Evolutionary conservation across 1,284 basidiomycete species (phyloP).

Genomic region (Ganoderma sp.): DNA sequence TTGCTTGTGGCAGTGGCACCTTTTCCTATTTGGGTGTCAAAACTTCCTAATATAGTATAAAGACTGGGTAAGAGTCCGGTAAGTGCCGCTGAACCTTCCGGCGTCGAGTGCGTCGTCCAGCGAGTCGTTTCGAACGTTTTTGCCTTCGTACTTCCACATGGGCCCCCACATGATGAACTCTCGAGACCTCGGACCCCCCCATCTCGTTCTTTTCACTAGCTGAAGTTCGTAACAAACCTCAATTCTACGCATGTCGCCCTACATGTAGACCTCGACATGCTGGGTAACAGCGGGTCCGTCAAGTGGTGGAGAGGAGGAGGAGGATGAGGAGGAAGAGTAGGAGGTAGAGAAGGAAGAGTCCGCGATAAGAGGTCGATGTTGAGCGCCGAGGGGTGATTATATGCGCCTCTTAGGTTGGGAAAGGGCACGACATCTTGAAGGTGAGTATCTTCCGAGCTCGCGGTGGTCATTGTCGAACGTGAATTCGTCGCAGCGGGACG

Average conservation of each 20-base stretch:
- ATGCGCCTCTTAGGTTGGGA: neutral
- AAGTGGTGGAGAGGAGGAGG: constrained; percentile 6
- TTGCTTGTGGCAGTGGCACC: neutral
- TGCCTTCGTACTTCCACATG: constrained; percentile 29
- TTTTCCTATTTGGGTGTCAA: neutral
- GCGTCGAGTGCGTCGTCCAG: constrained; percentile 28
- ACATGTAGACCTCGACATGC: too few relatives aligned
- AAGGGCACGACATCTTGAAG: neutral
- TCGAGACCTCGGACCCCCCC: too few relatives aligned
- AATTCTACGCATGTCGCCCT: too few relatives aligned
- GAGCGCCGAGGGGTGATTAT: too few relatives aligned
- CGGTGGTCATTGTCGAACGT: neutral
- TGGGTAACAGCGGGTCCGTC: neutral
- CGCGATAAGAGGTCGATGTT: neutral
- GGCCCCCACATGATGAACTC: too few relatives aligned
- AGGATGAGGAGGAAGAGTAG: neutral
- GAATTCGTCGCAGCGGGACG: constrained; percentile 9
- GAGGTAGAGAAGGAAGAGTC: neutral
- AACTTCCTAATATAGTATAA: constrained; percentile 3
- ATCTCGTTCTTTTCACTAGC: too few relatives aligned
- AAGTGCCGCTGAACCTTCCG: constrained; percentile 28
- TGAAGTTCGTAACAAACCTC: too few relatives aligned
- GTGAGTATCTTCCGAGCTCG: neutral
- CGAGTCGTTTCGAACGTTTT: constrained; percentile 21
- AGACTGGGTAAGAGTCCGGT: constrained; percentile 30